Conservation (phyloP, 1,284 basidiomycete genomes). For the Trichosporon sp. region DNA sequence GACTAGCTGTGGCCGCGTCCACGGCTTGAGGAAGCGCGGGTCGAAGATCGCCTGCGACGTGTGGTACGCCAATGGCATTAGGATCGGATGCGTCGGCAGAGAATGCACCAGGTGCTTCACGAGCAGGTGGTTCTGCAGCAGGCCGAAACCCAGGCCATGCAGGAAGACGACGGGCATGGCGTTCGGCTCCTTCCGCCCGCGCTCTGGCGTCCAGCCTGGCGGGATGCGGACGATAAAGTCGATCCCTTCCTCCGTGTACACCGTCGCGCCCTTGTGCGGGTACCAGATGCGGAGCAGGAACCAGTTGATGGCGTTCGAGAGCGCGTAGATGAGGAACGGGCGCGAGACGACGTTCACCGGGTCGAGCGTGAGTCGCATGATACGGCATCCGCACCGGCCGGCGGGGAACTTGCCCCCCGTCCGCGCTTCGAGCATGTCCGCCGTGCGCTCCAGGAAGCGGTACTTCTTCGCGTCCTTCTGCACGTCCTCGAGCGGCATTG, state of each 20-base stretch:
- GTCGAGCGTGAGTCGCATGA: slow-evolving; percentile 74
- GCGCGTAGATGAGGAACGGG: slow-evolving; percentile 65
- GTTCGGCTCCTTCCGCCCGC: slow-evolving; percentile 31
- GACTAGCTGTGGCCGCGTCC: slow-evolving; percentile 59
- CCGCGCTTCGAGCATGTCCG: slow-evolving; percentile 64
- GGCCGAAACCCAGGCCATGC: slow-evolving; percentile 78
- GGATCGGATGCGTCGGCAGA: slow-evolving; percentile 64
- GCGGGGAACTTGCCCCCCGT: slow-evolving; percentile 62
- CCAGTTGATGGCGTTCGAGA: slow-evolving; percentile 56
- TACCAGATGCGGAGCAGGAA: slow-evolving; percentile 29
- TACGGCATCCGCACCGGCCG: slow-evolving; percentile 57
- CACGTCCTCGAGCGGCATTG: slow-evolving; percentile 52
- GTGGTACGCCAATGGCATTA: slow-evolving; percentile 75
- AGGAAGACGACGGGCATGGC: slow-evolving; percentile 72
- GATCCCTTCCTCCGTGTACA: slow-evolving; percentile 47
- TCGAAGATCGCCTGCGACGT: slow-evolving; percentile 80
- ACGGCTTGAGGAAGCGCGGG: slow-evolving; percentile 63
- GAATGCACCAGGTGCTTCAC: slow-evolving; percentile 43
- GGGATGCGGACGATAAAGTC: slow-evolving; percentile 68
- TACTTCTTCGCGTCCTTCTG: slow-evolving; percentile 52
- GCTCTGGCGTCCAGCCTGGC: slow-evolving; percentile 56
- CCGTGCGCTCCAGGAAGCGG: slow-evolving; percentile 56
- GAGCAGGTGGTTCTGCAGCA: slow-evolving; percentile 51
- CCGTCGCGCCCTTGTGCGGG: slow-evolving; percentile 30
- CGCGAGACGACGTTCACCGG: slow-evolving; percentile 58